phyloP scores from a whole-genome alignment of 352 stramenopile species.

The Achlya hypogyna region DNA sequence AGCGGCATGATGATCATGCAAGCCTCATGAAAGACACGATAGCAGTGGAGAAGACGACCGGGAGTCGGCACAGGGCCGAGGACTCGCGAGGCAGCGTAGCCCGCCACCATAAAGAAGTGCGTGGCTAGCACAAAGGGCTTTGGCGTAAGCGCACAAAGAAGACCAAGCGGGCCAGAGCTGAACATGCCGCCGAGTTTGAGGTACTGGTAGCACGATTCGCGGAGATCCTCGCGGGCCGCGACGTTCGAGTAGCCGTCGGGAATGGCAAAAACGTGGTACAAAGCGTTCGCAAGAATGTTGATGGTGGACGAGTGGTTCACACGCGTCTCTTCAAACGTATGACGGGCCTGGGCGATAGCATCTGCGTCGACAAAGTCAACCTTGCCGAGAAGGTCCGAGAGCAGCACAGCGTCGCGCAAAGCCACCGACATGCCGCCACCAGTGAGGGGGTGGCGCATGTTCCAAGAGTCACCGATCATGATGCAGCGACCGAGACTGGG shows the following conservation, averaged over 20 bases:
- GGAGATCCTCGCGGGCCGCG: conserved; percentile 25
- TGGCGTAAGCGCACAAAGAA: conserved; percentile 36
- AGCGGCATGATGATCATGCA: conserved; percentile 43
- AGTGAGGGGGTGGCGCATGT: conserved; percentile 46
- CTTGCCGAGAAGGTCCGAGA: conserved; percentile 24
- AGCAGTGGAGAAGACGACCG: conserved; percentile 17
- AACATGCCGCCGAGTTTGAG: conserved; percentile 32
- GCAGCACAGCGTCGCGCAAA: conserved; percentile 26
- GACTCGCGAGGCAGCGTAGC: conserved; percentile 24
- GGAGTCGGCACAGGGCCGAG: conserved; percentile 28
- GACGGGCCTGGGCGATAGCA: conserved; percentile 19
- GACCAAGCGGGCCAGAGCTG: conserved; percentile 31
- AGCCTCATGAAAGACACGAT: conserved; percentile 30
- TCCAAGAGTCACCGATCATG: conserved; percentile 37
- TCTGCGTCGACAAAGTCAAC: conserved; percentile 19
- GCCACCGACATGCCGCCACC: conserved; percentile 43
- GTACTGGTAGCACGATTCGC: conserved; percentile 38
- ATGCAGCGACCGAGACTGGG: conserved; percentile 23
- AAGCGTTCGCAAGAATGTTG: conserved; percentile 41
- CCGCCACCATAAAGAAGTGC: conserved; percentile 43
- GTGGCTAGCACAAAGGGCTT: conserved; percentile 26
- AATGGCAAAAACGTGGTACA: conserved; percentile 30
- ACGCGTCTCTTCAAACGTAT: conserved; percentile 13
- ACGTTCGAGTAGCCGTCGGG: conserved; percentile 10
- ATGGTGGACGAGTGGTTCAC: conserved; percentile 32